Percentiles rank a stretch among this genome's conserved stretches.
These are phyloP conservation scores for Brassica balearica DNA, from an alignment of 441 rosid genomes.

Conservation along the genomic window DNA sequence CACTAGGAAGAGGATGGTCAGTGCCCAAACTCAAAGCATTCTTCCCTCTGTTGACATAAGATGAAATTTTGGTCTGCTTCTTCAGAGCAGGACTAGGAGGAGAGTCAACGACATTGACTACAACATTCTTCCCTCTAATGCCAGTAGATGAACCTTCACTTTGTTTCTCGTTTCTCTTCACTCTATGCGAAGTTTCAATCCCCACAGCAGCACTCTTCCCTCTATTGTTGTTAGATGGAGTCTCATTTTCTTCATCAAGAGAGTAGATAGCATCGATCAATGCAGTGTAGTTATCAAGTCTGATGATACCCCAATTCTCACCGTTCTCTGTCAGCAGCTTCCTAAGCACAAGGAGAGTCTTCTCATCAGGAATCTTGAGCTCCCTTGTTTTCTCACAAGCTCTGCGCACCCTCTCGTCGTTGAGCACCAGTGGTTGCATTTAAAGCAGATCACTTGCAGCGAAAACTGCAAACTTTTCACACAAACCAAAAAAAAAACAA, in stretches of 20 bases:
- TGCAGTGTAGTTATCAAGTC: conserved; percentile 60
- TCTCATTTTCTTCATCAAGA: conserved; percentile 34
- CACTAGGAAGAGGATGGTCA: conserved; percentile 6
- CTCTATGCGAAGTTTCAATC: not conserved
- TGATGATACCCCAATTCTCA: conserved; percentile 64
- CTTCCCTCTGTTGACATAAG: conserved; percentile 36
- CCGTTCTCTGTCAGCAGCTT: conserved; percentile 49
- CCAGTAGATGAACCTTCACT: not conserved
- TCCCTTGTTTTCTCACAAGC: conserved; percentile 59
- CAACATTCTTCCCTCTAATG: not conserved
- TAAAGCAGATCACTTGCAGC: conserved; percentile 5
- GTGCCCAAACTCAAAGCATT: not conserved
- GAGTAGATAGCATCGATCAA: conserved; percentile 65
- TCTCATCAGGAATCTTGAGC: conserved; percentile 52
- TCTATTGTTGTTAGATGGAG: not conserved
- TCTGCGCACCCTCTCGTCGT: conserved; percentile 10
- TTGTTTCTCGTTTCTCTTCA: not conserved
- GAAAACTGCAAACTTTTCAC: conserved; percentile 10
- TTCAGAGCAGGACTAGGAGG: not conserved
- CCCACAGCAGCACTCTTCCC: not conserved
- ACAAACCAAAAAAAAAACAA: not conserved
- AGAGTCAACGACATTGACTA: not conserved
- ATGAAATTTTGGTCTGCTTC: conserved; percentile 5
- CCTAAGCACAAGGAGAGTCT: conserved; percentile 56
- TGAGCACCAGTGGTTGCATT: conserved; percentile 11